A percentile compares a stretch with the other conserved stretches of the same genome.
These are phyloP conservation scores for sorghum (Sorghum bicolor) DNA, from an alignment of 176 grass and related monocot species.

Conservation along the genomic window Sorghum_bicolor_NCBIv3 NC_012873.2:68260001-68260500, in stretches of 20 bases:
- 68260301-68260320: neutral
- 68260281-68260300: neutral
- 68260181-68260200: constrained; percentile 48
- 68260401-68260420: constrained; percentile 54
- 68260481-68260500: constrained; percentile 30
- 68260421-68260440: constrained; percentile 52
- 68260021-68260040: constrained; percentile 13
- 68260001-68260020: constrained; percentile 41
- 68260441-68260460: constrained; percentile 40
- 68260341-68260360: constrained; percentile 52
- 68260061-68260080: constrained; percentile 34
- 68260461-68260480: constrained; percentile 55
- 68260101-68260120: constrained; percentile 87
- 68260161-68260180: constrained; percentile 67
- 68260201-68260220: constrained; percentile 4
- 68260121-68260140: constrained; percentile 56
- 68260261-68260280: constrained; percentile 1
- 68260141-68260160: constrained; percentile 67
- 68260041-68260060: constrained; percentile 1
- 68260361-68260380: constrained; percentile 71
- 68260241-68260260: constrained; percentile 6
- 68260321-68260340: neutral
- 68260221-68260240: constrained; percentile 45
- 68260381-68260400: constrained; percentile 62
- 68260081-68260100: constrained; percentile 78